These are phyloP conservation scores for Xylaria sp. DNA, from an alignment of 2,329 filamentous ascomycete species.

Conservation along the genomic window DNA sequence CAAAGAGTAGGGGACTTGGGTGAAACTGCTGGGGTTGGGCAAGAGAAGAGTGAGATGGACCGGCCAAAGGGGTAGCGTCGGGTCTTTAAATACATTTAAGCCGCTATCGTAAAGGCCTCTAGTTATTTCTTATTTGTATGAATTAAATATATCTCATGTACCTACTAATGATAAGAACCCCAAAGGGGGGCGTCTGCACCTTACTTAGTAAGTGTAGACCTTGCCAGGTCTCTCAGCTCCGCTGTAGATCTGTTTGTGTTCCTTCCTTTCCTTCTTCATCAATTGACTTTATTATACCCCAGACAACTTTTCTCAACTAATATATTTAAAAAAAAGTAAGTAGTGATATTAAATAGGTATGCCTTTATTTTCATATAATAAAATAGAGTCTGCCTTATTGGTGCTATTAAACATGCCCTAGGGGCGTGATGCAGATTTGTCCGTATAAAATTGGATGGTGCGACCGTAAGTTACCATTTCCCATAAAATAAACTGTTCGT, in stretches of 20 bases:
- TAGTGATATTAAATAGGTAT: slow-evolving; percentile 2
- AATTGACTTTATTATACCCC: no score
- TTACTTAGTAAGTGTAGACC: no score
- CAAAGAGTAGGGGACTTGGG: not conserved
- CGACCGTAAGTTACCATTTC: no score
- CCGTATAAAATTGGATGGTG: not conserved
- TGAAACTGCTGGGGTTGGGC: slow-evolving; percentile 2
- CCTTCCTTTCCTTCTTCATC: no score
- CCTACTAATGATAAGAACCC: no score
- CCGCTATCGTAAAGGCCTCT: slow-evolving; percentile 5
- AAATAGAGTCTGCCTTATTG: slow-evolving; percentile 4
- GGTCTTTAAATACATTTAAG: slow-evolving; percentile 5
- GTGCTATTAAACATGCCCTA: not conserved
- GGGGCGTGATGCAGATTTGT: not conserved
- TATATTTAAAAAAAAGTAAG: not conserved
- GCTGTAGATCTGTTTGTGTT: no score
- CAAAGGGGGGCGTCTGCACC: no score
- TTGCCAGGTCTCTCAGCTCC: no score
- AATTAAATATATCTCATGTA: not conserved
- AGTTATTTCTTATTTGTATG: not conserved
- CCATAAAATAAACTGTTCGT: no score
- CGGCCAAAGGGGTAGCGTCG: not conserved
- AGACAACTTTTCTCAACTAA: no score
- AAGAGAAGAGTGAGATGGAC: not conserved
- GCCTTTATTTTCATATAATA: slow-evolving; percentile 3